Evolutionary conservation across 1,139 yeast genomes (phyloP), one percentile per base, ranked within the genome.

Genomic region (Protomyces arabidopsidicola): DNA sequence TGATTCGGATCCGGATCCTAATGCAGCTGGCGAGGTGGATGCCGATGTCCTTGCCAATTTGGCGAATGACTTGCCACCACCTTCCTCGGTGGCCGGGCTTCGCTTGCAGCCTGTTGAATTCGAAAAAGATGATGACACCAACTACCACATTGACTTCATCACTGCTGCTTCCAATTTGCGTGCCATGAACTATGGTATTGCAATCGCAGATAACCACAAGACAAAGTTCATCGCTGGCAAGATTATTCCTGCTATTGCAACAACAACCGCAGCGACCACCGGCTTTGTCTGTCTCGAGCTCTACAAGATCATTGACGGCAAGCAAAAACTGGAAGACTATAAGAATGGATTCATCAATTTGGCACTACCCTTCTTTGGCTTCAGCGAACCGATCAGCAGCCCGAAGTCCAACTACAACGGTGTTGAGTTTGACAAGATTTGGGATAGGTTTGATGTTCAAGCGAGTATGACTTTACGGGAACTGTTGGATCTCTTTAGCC

Each of bases 91-190:
- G 72, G 96, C 95, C 2, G 97, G 97, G 0, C 90, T 87, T 78
- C 83, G 96, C 73, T 80, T 93, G 71, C 79, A 73, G 50, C 95
- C 97, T 24, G 93, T 88, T 62, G 98, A 91, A 71, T 95, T 93
- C 73, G 99, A 93, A 77, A 93, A 93, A 77, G 99, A 93, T 76
- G 98, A 93, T 75, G 99, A 93, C 73, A 78, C 95, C 14, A 93
- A 95, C 75, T 96, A 90, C 72, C 98, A 95, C 76, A 93, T 93
- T 72, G 96, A 91, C 74, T 93, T 95, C 75, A 95, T 93, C 70
- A 81, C 95, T n/a, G 96, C 98, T 18, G 96, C 97, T 27, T 91
- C 98, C 2, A 93, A 93, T 75, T 84, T 96, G 76, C 85, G 99
- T 75, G 99, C 99, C 38, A 79, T 85, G 75, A 93, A 91, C 76